Conservation (phyloP, 805 yeast genomes). For the Nakazawaea anatomiae region DNA sequence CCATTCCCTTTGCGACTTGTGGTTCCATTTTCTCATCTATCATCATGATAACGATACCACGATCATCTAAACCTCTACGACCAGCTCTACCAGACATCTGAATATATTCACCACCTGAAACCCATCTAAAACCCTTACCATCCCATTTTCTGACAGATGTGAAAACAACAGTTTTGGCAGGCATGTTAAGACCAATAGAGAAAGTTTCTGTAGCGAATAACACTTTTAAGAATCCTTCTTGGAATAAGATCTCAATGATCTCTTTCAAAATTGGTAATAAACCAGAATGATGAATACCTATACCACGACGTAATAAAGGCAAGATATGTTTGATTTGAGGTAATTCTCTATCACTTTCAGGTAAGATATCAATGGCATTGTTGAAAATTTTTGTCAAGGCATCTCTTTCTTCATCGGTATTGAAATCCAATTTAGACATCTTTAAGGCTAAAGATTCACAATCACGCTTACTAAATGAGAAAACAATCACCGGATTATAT, state of each 20-base stretch:
- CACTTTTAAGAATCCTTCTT: slow-evolving; percentile 92
- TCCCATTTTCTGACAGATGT: slow-evolving; percentile 98
- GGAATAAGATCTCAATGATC: slow-evolving; percentile 92
- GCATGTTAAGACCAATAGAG: slow-evolving; percentile 98
- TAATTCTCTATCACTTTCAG: slow-evolving; percentile 85
- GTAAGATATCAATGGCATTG: slow-evolving; percentile 82
- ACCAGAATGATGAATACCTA: slow-evolving; percentile 98
- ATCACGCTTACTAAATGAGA: slow-evolving; percentile 95
- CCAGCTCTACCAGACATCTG: slow-evolving; percentile 99
- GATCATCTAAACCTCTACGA: slow-evolving; percentile 97
- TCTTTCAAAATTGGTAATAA: slow-evolving; percentile 88
- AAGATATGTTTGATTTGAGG: slow-evolving; percentile 92
- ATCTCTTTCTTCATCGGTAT: slow-evolving; percentile 88
- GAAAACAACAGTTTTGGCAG: slow-evolving; percentile 97
- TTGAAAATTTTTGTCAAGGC: slow-evolving; percentile 84
- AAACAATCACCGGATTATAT: slow-evolving; percentile 96
- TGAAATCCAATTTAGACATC: slow-evolving; percentile 93
- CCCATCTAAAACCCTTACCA: slow-evolving; percentile 97
- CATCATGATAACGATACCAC: slow-evolving; percentile 99
- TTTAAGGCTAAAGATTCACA: slow-evolving; percentile 92
- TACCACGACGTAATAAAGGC: slow-evolving; percentile 88
- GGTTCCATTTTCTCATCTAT: slow-evolving; percentile 99
- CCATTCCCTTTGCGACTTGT: slow-evolving; percentile 98
- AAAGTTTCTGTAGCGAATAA: slow-evolving; percentile 97
- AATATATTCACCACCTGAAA: slow-evolving; percentile 98